A percentile compares a stretch with the other conserved stretches of the same genome.
phyloP scores from a whole-genome alignment of 352 stramenopile genomes.

The Globisporangium yorkense region DNA sequence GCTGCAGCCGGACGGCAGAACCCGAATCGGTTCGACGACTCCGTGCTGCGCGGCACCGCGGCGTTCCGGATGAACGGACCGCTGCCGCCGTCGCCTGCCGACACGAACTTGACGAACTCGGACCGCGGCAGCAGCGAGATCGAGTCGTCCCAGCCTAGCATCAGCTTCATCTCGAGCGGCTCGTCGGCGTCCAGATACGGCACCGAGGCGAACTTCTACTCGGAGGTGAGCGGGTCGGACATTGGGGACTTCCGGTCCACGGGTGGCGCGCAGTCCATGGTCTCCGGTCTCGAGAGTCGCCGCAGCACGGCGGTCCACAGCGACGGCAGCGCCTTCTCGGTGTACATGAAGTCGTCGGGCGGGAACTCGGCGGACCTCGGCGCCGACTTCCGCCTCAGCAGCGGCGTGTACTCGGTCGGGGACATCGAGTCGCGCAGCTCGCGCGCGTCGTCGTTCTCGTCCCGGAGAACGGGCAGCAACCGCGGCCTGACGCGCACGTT shows the following conservation, averaged over 20 bases:
- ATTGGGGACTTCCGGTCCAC: constrained; percentile 22
- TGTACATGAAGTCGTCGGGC: constrained; percentile 26
- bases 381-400: constrained; percentile 20
- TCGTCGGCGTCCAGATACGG: constrained; percentile 5
- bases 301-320: constrained; percentile 18
- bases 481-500: not conserved
- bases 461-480: not conserved
- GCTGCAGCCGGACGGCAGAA: constrained; percentile 2
- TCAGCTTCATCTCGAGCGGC: constrained; percentile 10
- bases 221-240: constrained; percentile 6
- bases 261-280: constrained; percentile 5
- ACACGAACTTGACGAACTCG: not conserved
- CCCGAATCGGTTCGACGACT: constrained; percentile 12
- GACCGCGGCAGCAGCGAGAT: constrained; percentile 5
- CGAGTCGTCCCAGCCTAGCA: constrained; percentile 5
- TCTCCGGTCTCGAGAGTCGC: not conserved
- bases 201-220: constrained; percentile 7
- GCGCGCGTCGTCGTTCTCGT: constrained; percentile 15
- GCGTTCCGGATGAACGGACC: constrained; percentile 12
- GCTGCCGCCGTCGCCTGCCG: constrained; percentile 6
- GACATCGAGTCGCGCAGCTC: constrained; percentile 13
- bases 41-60: constrained; percentile 8
- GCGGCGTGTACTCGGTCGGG: constrained; percentile 18
- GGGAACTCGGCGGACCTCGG: constrained; percentile 7
- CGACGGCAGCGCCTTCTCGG: constrained; percentile 31